Conservation (phyloP, 2,329 filamentous ascomycete species). For the Hypoxylon sp. region DNA sequence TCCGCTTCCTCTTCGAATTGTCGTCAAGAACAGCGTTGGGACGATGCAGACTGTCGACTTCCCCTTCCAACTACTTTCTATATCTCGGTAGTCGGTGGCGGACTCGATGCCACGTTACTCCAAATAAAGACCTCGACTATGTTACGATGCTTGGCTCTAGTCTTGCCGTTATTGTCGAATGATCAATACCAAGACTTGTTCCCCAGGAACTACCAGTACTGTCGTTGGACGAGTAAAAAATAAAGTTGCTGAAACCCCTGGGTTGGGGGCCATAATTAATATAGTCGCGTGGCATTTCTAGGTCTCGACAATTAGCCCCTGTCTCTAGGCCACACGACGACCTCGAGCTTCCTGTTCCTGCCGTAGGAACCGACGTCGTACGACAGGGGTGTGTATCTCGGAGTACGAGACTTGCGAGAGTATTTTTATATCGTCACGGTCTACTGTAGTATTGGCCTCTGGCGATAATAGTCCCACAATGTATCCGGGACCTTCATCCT, state of each 20-base stretch:
- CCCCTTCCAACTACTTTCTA: too few relatives aligned
- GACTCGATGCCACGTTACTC: conserved; percentile 18
- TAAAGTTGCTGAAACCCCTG: too few relatives aligned
- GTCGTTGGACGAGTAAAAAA: too few relatives aligned
- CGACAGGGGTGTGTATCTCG: neutral
- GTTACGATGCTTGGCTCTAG: neutral
- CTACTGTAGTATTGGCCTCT: conserved; percentile 9
- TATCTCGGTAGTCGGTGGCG: neutral
- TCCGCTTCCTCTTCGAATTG: too few relatives aligned
- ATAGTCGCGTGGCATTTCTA: neutral
- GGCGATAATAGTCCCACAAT: neutral
- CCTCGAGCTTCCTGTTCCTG: conserved; percentile 9
- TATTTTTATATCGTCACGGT: conserved; percentile 3
- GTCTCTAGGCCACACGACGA: neutral
- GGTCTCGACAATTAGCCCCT: conserved; percentile 5
- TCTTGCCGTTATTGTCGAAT: conserved; percentile 12
- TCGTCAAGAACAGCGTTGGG: too few relatives aligned
- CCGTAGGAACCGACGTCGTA: neutral
- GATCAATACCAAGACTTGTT: neutral
- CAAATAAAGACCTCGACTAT: neutral
- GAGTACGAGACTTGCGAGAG: conserved; percentile 1
- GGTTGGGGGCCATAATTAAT: too few relatives aligned
- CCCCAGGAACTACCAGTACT: conserved; percentile 5
- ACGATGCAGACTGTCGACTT: too few relatives aligned
- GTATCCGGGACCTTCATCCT: too few relatives aligned